phyloP scores from a whole-genome alignment of 179 eudicot genomes.

The Amaranthus tricolor region DNA sequence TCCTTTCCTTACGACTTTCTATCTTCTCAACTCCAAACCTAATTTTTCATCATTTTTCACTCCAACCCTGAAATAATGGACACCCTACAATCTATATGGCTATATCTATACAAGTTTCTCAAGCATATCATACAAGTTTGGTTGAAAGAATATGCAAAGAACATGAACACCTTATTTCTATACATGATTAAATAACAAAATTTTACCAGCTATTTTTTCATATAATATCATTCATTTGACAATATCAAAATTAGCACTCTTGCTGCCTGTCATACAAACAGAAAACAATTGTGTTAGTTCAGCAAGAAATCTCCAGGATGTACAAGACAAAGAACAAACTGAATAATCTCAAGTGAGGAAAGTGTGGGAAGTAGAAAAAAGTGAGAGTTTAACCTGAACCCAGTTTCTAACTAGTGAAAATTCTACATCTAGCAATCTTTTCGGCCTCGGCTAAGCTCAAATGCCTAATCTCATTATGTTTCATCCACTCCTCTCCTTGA shows the following conservation, averaged over 20 bases:
- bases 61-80: too few relatives aligned
- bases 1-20: too few relatives aligned
- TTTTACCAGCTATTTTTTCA: not conserved
- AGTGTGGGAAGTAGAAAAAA: not conserved
- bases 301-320: slow-evolving; percentile 15
- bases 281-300: slow-evolving; percentile 10
- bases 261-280: slow-evolving; percentile 11
- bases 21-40: too few relatives aligned
- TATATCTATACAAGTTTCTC: too few relatives aligned
- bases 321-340: slow-evolving; percentile 16
- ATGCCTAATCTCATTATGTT: slow-evolving; percentile 61
- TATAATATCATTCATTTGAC: not conserved
- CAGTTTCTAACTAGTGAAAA: slow-evolving; percentile 24
- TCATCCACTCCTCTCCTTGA: slow-evolving; percentile 60
- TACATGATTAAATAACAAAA: not conserved
- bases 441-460: slow-evolving; percentile 60
- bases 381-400: not conserved
- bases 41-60: too few relatives aligned
- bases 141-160: not conserved
- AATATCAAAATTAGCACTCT: slow-evolving; percentile 4
- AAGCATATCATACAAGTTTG: too few relatives aligned
- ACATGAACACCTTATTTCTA: not conserved
- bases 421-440: slow-evolving; percentile 56
- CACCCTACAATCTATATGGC: too few relatives aligned
- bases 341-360: not conserved